Evolutionary conservation across 768 basidiomycete genomes (phyloP).

Genomic region (Lactifluus piperatus): DNA sequence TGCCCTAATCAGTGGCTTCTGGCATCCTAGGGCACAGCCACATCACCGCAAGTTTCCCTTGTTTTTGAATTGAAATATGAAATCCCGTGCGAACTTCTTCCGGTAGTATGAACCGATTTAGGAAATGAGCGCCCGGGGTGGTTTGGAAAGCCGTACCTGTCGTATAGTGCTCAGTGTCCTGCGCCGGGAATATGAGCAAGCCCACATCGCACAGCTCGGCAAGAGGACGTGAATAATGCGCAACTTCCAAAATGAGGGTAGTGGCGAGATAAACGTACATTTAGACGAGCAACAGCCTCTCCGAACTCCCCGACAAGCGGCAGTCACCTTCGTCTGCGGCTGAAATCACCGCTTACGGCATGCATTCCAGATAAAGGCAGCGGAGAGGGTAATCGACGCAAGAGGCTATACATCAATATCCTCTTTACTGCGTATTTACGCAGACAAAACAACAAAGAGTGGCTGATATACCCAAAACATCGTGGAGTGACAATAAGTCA

Average conservation of each 20-base stretch:
- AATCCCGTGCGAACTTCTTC: neutral
- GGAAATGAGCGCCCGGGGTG: neutral
- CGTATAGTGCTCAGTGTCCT: neutral
- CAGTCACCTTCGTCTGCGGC: neutral
- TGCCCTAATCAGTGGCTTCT: neutral
- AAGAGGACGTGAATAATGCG: neutral
- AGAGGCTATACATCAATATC: neutral
- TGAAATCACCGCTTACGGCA: constrained; percentile 2
- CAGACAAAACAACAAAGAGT: neutral
- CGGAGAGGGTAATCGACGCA: neutral
- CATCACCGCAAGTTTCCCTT: neutral
- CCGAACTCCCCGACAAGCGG: neutral
- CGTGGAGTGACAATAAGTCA: neutral
- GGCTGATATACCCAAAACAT: neutral
- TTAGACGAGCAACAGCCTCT: neutral
- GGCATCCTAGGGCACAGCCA: constrained; percentile 10
- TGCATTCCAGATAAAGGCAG: neutral
- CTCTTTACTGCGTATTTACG: neutral
- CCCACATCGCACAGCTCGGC: neutral
- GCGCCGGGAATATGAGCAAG: neutral
- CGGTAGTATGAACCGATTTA: constrained; percentile 8
- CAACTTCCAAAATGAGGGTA: neutral
- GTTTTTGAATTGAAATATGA: neutral
- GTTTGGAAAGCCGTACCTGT: neutral
- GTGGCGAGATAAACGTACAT: neutral